A percentile compares a stretch with the other conserved stretches of the same genome.
Evolutionary conservation across 2,329 filamentous ascomycete species (phyloP).

Genomic region (Penicillium frequentans): DNA sequence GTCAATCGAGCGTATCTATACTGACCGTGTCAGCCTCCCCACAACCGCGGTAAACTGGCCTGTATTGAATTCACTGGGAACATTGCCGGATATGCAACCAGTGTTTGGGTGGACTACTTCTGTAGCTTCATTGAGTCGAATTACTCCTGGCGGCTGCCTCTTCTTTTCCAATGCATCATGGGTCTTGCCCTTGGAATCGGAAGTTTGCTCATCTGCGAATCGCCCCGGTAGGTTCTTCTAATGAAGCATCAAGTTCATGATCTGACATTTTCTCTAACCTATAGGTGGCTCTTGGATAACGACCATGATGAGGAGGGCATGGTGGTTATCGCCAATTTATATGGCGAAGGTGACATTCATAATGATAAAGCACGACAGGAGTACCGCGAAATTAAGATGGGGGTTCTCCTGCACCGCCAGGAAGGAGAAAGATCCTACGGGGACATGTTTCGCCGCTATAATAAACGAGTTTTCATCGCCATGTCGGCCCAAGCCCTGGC

Average conservation of each 20-base stretch:
- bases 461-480: slow-evolving; percentile 91
- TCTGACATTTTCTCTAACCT: slow-evolving; percentile 1
- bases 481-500: slow-evolving; percentile 97
- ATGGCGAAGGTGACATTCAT: slow-evolving; percentile 93
- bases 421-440: slow-evolving; percentile 88
- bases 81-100: slow-evolving; percentile 91
- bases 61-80: slow-evolving; percentile 99
- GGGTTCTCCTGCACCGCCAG: slow-evolving; percentile 86
- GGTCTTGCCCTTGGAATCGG: slow-evolving; percentile 80
- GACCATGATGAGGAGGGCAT: slow-evolving; percentile 98
- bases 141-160: slow-evolving; percentile 84
- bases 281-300: slow-evolving; percentile 92
- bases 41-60: slow-evolving; percentile 91
- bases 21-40: slow-evolving; percentile 63
- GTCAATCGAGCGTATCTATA: not conserved
- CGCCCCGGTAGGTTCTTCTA: slow-evolving; percentile 66
- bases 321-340: slow-evolving; percentile 95
- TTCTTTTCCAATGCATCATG: slow-evolving; percentile 94
- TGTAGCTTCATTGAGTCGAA: slow-evolving; percentile 86
- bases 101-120: slow-evolving; percentile 98
- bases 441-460: slow-evolving; percentile 95
- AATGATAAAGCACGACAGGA: slow-evolving; percentile 90
- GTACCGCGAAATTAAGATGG: slow-evolving; percentile 98
- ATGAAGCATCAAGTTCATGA: not conserved
- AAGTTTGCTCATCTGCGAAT: slow-evolving; percentile 92